Percentiles rank a stretch among this genome's conserved stretches.
Conservation (phyloP, 495 filamentous ascomycete species). For the Neurospora sp. region DNA sequence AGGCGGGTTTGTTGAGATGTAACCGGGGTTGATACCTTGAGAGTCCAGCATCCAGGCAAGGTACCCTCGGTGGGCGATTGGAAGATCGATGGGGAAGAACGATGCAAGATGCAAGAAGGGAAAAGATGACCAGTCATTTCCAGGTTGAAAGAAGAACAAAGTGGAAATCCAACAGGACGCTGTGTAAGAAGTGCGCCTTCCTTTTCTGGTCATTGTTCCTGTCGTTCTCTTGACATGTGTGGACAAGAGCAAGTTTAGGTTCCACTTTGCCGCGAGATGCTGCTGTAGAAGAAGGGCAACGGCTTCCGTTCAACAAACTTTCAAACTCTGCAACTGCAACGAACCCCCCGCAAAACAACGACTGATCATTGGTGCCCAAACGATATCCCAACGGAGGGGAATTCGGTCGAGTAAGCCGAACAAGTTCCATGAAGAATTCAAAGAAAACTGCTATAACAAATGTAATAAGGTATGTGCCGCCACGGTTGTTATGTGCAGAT, state of each 20-base stretch:
- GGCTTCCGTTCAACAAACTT: background rate
- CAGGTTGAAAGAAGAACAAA: background rate
- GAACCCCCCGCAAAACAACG: background rate
- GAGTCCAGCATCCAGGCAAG: background rate
- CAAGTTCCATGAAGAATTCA: background rate
- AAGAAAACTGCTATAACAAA: background rate
- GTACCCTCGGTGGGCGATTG: background rate
- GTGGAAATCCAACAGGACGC: background rate
- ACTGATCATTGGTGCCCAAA: background rate
- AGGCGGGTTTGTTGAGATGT: background rate
- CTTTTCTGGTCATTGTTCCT: background rate
- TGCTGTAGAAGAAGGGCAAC: background rate
- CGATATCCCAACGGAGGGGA: background rate
- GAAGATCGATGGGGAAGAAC: background rate
- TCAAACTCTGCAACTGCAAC: background rate
- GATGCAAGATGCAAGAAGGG: background rate
- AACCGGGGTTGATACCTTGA: background rate
- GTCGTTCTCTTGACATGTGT: background rate
- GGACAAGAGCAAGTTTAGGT: background rate
- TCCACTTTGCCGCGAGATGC: background rate
- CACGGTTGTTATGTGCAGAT: background rate
- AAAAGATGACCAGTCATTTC: background rate
- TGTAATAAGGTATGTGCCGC: background rate
- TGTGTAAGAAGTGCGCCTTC: background rate
- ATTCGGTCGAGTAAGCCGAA: background rate